Percentiles rank a stretch among this genome's conserved stretches.
phyloP scores from a whole-genome alignment of 148 eudicot genomes.

The Chenopodium suecicum region DNA sequence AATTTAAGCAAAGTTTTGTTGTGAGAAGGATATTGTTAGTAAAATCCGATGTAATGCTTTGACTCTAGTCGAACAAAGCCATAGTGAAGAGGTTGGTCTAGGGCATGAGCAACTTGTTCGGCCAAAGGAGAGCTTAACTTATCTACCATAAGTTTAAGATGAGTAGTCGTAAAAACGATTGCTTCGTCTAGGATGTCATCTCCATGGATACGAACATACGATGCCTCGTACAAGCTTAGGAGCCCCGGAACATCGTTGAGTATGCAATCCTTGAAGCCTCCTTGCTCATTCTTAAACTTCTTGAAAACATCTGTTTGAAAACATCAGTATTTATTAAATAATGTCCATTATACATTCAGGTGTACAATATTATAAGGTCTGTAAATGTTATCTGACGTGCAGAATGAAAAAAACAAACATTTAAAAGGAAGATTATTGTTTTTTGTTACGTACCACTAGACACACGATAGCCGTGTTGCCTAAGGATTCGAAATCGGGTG shows the following conservation, averaged over 20 bases:
- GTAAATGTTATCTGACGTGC: too few species aligned
- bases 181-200: constrained; percentile 39
- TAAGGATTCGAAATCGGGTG: constrained; percentile 36
- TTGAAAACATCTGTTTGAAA: constrained; percentile 28
- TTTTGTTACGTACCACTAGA: constrained; percentile 15
- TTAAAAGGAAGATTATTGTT: not conserved
- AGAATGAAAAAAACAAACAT: too few species aligned
- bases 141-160: constrained; percentile 21
- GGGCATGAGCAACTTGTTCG: constrained; percentile 38
- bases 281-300: constrained; percentile 28
- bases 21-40: constrained; percentile 30
- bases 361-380: too few species aligned
- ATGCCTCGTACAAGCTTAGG: constrained; percentile 40
- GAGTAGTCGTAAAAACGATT: constrained; percentile 28
- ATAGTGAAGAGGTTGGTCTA: constrained; percentile 35
- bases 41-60: constrained; percentile 40
- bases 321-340: too few species aligned
- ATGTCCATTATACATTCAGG: too few species aligned
- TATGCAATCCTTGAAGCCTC: constrained; percentile 22
- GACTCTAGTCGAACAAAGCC: constrained; percentile 45
- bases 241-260: constrained; percentile 13
- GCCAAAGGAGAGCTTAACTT: constrained; percentile 19
- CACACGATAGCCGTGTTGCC: constrained; percentile 29
- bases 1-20: constrained; percentile 30
- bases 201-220: constrained; percentile 19